Evolutionary conservation across 441 rosid species (phyloP).

Genomic region (Rhodomyrtus psidioides): DNA sequence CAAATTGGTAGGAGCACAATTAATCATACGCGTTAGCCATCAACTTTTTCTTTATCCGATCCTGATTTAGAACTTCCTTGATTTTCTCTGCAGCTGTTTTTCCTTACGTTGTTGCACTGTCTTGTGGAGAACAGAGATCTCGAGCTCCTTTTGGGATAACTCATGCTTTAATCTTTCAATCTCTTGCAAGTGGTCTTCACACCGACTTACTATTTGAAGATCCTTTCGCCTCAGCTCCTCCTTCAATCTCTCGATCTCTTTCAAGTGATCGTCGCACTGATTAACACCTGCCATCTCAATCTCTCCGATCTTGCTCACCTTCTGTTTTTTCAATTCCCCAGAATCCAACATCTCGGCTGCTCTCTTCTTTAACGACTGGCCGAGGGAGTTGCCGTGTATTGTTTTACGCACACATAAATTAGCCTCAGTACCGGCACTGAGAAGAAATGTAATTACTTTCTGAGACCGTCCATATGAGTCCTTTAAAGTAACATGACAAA

Average conservation of each 20-base stretch:
- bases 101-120: slow-evolving; percentile 27
- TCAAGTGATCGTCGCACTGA: not conserved
- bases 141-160: slow-evolving; percentile 31
- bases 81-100: not conserved
- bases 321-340: slow-evolving; percentile 27
- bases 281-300: not conserved
- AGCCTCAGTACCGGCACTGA: slow-evolving; percentile 24
- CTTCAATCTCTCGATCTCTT: slow-evolving; percentile 10
- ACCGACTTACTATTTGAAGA: not conserved
- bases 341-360: slow-evolving; percentile 21
- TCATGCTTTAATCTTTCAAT: slow-evolving; percentile 43
- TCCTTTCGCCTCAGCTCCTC: slow-evolving; percentile 1
- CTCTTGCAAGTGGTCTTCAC: slow-evolving; percentile 27
- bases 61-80: not conserved
- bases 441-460: slow-evolving; percentile 35
- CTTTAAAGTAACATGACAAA: slow-evolving; percentile 20
- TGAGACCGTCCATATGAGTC: slow-evolving; percentile 54
- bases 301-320: slow-evolving; percentile 3
- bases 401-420: slow-evolving; percentile 45
- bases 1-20: not conserved
- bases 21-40: not conserved
- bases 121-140: slow-evolving; percentile 35
- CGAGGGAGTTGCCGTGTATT: slow-evolving; percentile 12
- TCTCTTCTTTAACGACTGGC: slow-evolving; percentile 7
- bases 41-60: not conserved